Evolutionary conservation across 306 rosid species (phyloP).

Genomic region (Abrus pulchellus): DNA sequence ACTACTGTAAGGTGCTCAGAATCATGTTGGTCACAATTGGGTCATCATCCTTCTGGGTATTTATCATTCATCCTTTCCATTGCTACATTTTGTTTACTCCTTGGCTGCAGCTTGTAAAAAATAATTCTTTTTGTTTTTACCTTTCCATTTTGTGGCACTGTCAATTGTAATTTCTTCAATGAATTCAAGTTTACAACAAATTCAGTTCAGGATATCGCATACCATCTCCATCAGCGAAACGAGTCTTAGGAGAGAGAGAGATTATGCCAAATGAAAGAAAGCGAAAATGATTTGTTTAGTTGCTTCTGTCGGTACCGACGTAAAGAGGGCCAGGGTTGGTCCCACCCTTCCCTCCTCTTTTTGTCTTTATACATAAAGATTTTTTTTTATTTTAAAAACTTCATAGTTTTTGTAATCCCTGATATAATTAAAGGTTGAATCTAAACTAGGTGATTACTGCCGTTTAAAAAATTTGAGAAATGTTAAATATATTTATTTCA

Average conservation of each 20-base stretch:
- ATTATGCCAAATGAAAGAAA: neutral
- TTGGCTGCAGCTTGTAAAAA: slow-evolving; percentile 60
- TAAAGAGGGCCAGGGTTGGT: too few species aligned
- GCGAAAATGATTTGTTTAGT: neutral
- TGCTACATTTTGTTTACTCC: slow-evolving; percentile 47
- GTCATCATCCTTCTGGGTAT: slow-evolving; percentile 54
- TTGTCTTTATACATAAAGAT: too few species aligned
- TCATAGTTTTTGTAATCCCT: too few species aligned
- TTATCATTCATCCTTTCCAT: slow-evolving; percentile 56
- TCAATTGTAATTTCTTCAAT: slow-evolving; percentile 52
- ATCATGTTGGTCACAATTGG: slow-evolving; percentile 45
- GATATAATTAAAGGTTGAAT: too few species aligned
- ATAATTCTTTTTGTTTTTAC: slow-evolving; percentile 58
- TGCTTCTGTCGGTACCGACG: neutral
- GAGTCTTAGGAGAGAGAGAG: neutral
- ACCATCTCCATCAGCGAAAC: neutral
- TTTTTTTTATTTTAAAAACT: too few species aligned
- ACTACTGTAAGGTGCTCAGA: slow-evolving; percentile 7
- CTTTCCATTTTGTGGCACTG: slow-evolving; percentile 39
- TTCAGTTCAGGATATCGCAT: slow-evolving; percentile 37
- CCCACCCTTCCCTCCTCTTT: too few species aligned
- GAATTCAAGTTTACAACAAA: slow-evolving; percentile 46
- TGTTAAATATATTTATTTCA: too few species aligned
- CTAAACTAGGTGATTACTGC: too few species aligned
- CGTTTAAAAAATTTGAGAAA: too few species aligned